Evolutionary conservation across 1,139 yeast species (phyloP), one percentile per base, ranked within the genome.

Genomic region (Spathaspora sp.): DNA sequence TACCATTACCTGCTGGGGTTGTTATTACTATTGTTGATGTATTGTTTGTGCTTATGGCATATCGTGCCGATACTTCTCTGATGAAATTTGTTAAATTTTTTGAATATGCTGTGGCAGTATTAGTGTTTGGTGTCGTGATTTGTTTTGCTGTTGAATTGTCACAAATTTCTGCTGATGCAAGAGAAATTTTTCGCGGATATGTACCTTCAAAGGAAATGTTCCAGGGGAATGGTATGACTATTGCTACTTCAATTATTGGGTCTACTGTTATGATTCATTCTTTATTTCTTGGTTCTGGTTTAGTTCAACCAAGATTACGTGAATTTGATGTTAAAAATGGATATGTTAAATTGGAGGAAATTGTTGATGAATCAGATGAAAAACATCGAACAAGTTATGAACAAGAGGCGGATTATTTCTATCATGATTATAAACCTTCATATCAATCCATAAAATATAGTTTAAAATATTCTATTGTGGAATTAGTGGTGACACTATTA

Each of bases 191-290:
- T 54, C 69, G 88, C 51, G 95, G 96, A 0, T 88, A 68, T 64
- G 79, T 78, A 0, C 95, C 96, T 0, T 83, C 89, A 0, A 62
- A 65, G 29, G 77, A 80, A 51, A 78, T 86, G 75, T 76, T 87
- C 51, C 70, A 77, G 43, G 80, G 82, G 10, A 71, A 71, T 46
- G 93, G 95, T 7, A 68, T 87, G 60, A 82, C 87, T 51, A 79
- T 84, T 41, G 88, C 93, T 5, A 84, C 89, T 20, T 86, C 91
- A 15, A 81, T 88, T 55, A 70, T 88, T 41, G 95, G 95, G 31
- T 87, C 90, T 38, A 86, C 93, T 0, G 91, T 86, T 8, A 86
- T 86, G 95, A 91, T 93, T 5, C 93, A 86, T 59, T 83, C 89
- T 0, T 70, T 86, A 48, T 86, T 81, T 55, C 70, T 86, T 48